A percentile compares a stretch with the other conserved stretches of the same genome.
These are phyloP conservation scores for Lentinus tigrinus DNA, from an alignment of 768 basidiomycete genomes.

Conservation along the genomic window DNA sequence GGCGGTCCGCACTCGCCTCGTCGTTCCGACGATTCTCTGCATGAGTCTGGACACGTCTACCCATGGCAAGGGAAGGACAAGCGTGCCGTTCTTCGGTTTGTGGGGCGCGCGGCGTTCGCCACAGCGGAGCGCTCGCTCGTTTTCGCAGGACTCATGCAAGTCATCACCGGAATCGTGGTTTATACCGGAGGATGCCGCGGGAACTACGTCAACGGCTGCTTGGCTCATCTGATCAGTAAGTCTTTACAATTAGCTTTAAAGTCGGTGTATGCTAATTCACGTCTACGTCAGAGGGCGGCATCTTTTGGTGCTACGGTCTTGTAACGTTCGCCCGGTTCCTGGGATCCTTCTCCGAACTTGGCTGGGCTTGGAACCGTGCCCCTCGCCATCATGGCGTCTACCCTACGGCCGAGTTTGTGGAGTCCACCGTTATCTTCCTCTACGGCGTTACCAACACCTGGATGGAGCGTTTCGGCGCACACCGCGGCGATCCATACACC, in stretches of 20 bases:
- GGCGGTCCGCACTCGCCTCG: conserved; percentile 44
- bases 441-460: conserved; percentile 93
- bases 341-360: conserved; percentile 79
- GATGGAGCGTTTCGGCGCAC: conserved; percentile 94
- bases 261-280: conserved; percentile 1
- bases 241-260: conserved; percentile 5
- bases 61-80: conserved; percentile 18
- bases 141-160: conserved; percentile 65
- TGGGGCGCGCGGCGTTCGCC: conserved; percentile 50
- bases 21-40: conserved; percentile 61
- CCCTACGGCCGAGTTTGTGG: conserved; percentile 72
- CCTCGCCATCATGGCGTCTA: conserved; percentile 41
- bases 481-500: conserved; percentile 78
- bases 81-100: conserved; percentile 33
- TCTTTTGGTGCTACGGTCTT: conserved; percentile 92
- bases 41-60: conserved; percentile 30
- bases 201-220: conserved; percentile 75
- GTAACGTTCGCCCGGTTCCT: conserved; percentile 92
- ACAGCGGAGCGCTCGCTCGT: conserved; percentile 64
- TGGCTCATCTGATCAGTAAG: conserved; percentile 91
- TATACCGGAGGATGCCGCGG: conserved; percentile 88
- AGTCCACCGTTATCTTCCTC: conserved; percentile 77
- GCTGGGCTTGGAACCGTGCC: conserved; percentile 94
- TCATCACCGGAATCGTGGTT: conserved; percentile 68
- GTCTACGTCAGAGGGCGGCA: conserved; percentile 65